These are phyloP conservation scores for Helianthus annuus DNA, from an alignment of 129 eudicot genomes.

Conservation along the genomic window DNA sequence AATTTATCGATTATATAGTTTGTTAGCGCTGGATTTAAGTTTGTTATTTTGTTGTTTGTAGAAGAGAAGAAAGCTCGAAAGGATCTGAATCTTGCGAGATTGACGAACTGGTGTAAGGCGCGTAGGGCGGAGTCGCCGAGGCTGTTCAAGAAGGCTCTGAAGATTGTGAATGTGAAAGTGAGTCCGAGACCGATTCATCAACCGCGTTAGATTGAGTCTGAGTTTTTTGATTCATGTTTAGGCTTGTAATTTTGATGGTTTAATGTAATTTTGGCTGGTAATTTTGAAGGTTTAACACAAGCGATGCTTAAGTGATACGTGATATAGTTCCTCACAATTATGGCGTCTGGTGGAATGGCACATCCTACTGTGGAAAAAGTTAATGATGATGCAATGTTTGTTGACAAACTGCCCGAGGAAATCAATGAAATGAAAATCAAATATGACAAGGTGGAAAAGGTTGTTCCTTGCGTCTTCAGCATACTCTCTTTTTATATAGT, in stretches of 20 bases:
- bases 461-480: slow-evolving; percentile 3
- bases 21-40: neutral
- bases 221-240: no score
- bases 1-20: neutral
- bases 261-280: no score
- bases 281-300: slow-evolving; percentile 15
- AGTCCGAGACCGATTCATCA: slow-evolving; percentile 83
- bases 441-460: slow-evolving; percentile 63
- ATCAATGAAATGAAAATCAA: slow-evolving; percentile 82
- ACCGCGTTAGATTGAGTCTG: slow-evolving; percentile 52
- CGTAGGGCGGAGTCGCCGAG: slow-evolving; percentile 48
- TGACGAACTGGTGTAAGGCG: slow-evolving; percentile 66
- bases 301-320: slow-evolving; percentile 21
- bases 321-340: slow-evolving; percentile 13
- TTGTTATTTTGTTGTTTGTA: slow-evolving; percentile 9
- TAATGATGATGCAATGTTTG: slow-evolving; percentile 45
- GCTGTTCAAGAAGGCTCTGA: slow-evolving; percentile 67
- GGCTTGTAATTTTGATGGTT: no score
- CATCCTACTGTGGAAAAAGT: slow-evolving; percentile 34
- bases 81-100: slow-evolving; percentile 62
- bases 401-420: slow-evolving; percentile 78
- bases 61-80: slow-evolving; percentile 34
- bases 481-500: neutral
- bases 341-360: slow-evolving; percentile 44
- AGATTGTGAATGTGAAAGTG: slow-evolving; percentile 69